Conservation (phyloP, 495 filamentous ascomycete species). For the Podospora didyma region DNA sequence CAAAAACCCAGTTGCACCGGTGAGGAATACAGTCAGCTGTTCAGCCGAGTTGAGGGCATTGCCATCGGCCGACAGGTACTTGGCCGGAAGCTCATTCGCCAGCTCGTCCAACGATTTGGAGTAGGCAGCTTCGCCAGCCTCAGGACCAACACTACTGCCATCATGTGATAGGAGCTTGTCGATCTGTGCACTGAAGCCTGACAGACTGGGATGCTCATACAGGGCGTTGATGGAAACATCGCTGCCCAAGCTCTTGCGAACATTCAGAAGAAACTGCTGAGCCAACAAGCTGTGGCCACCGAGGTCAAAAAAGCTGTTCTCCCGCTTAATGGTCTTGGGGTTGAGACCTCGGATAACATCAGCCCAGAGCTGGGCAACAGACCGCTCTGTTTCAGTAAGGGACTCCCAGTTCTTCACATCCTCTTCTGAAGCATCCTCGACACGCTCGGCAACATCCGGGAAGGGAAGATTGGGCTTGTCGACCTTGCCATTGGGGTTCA, state of each 20-base stretch:
- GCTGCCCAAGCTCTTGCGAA: slow-evolving; percentile 59
- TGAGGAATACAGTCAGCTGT: slow-evolving; percentile 69
- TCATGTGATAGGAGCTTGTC: slow-evolving; percentile 51
- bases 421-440: slow-evolving; percentile 58
- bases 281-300: slow-evolving; percentile 87
- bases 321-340: slow-evolving; percentile 56
- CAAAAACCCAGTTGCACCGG: slow-evolving; percentile 88
- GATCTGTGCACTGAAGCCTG: slow-evolving; percentile 69
- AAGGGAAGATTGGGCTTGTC: slow-evolving; percentile 89
- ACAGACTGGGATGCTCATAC: slow-evolving; percentile 71
- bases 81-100: slow-evolving; percentile 28
- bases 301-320: slow-evolving; percentile 79
- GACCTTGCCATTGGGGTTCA: slow-evolving; percentile 94
- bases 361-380: slow-evolving; percentile 34
- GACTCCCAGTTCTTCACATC: slow-evolving; percentile 64
- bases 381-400: slow-evolving; percentile 39
- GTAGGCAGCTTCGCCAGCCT: slow-evolving; percentile 64
- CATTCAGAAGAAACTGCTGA: slow-evolving; percentile 70
- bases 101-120: slow-evolving; percentile 52
- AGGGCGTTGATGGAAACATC: slow-evolving; percentile 74
- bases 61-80: slow-evolving; percentile 35
- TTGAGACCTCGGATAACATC: slow-evolving; percentile 52
- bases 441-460: slow-evolving; percentile 62
- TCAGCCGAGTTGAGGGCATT: slow-evolving; percentile 23
- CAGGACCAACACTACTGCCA: slow-evolving; percentile 32